Evolutionary conservation across 225 moss, liverwort and hornwort genomes (phyloP), one percentile per base, ranked within the genome.

Genomic region (Asterella californica): DNA sequence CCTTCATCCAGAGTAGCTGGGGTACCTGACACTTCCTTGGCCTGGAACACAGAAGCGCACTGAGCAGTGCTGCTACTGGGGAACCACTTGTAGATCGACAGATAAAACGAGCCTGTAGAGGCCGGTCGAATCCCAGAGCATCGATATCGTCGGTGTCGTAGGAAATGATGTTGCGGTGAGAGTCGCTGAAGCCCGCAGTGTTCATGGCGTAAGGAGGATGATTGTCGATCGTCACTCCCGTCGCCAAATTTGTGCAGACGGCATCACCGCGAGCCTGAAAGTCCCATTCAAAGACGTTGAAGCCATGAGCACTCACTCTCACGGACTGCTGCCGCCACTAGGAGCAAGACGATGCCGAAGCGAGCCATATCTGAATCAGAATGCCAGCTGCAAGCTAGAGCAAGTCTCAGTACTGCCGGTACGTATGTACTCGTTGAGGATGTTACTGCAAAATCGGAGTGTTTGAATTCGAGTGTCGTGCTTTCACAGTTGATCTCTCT

Each of bases 81-180:
- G 19, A 62, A 62, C 77, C 77, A 77, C 15, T 45, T 77, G 64
- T 77, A 77, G n/a, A 77, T 77, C 27, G 77, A 77, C 15, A 77
- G 46, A 32, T 62, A 62, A 30, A 77, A 77, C 0, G 46, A n/a
- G 22, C 61, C 46, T 17, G 77, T 6, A 46, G 77, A 45, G 47
- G n/a, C 19, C 46, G 62, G 29, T 77, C 77, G 29, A 77, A 77
- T 27, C 77, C 77, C 29, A 77, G 45, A 29, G 77, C 77, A 27
- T 77, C 64, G 63, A 64, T 63, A 45, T 53, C 63, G 37, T 77
- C 77, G 4, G 62, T 63, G 29, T 77, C 77, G 64, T 63, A 77
- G 77, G 77, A 77, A 19, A 77, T 77, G 77, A 77, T 77, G 64
- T 77, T 77, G 18, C 77, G 62, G 64, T 77, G 77, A 32, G 63